Evolutionary conservation across 352 stramenopile genomes (phyloP).

Genomic region (Phytophthora aleatoria): DNA sequence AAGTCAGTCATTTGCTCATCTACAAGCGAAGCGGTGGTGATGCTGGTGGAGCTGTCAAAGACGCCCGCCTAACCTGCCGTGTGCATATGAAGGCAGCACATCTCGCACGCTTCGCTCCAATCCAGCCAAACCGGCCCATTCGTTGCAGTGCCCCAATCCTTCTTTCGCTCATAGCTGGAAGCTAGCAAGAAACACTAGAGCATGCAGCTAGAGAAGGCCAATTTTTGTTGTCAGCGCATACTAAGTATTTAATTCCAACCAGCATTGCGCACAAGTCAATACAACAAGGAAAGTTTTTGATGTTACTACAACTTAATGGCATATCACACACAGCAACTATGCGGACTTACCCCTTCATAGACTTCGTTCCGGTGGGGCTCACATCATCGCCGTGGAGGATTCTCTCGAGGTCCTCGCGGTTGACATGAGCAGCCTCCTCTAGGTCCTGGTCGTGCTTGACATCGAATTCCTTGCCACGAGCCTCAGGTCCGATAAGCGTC

Average conservation of each 20-base stretch:
- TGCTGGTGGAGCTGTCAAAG: conserved; percentile 13
- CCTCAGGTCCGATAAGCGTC: conserved; percentile 52
- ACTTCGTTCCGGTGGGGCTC: conserved; percentile 21
- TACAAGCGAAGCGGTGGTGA: conserved; percentile 5
- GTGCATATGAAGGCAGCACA: conserved; percentile 29
- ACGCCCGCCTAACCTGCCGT: conserved; percentile 3
- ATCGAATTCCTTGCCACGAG: conserved; percentile 57
- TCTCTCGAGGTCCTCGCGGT: conserved; percentile 38
- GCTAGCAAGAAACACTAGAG: conserved; percentile 8
- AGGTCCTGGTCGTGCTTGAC: conserved; percentile 44
- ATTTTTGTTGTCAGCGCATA: conserved; percentile 45
- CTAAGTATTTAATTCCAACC: conserved; percentile 45
- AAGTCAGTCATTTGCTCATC: conserved; percentile 15
- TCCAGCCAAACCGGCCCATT: conserved; percentile 3
- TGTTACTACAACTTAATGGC: conserved; percentile 11
- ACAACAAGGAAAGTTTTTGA: conserved; percentile 2
- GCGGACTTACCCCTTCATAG: conserved; percentile 20
- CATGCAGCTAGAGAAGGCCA: conserved; percentile 10
- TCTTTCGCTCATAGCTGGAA: background rate
- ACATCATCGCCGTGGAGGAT: conserved; percentile 34
- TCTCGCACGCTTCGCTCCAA: conserved; percentile 9
- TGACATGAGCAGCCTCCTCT: conserved; percentile 36
- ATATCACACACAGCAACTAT: conserved; percentile 2
- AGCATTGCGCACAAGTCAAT: conserved; percentile 23
- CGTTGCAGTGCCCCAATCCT: conserved; percentile 4